Evolutionary conservation across 2,329 filamentous ascomycete species (phyloP).

Genomic region (Pseudogymnoascus sp.): DNA sequence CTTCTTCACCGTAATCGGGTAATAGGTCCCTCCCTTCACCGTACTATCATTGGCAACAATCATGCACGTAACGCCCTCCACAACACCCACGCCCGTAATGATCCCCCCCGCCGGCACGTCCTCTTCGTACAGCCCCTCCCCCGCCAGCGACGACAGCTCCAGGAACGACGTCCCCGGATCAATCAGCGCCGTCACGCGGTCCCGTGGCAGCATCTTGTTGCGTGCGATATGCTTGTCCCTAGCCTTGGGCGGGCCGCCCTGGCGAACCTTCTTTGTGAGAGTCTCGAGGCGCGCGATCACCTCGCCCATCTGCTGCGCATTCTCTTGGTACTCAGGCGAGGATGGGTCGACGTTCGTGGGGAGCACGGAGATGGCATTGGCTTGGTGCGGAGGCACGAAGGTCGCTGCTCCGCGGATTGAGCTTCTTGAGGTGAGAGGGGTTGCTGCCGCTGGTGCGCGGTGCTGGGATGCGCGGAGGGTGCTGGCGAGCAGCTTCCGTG

Average conservation of each 20-base stretch:
- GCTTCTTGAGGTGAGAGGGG: conserved; percentile 11
- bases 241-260: conserved; percentile 74
- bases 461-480: conserved; percentile 30
- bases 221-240: conserved; percentile 78
- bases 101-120: conserved; percentile 86
- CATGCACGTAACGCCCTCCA: conserved; percentile 86
- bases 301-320: conserved; percentile 68
- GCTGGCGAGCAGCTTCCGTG: conserved; percentile 40
- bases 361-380: conserved; percentile 72
- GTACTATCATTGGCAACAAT: conserved; percentile 95
- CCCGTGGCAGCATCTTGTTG: conserved; percentile 90
- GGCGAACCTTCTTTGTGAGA: conserved; percentile 63
- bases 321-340: conserved; percentile 74
- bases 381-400: conserved; percentile 75
- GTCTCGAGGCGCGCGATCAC: conserved; percentile 60
- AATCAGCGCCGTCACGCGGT: conserved; percentile 78
- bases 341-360: conserved; percentile 68
- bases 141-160: conserved; percentile 88
- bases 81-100: conserved; percentile 82
- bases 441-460: conserved; percentile 21
- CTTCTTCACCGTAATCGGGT: conserved; percentile 95
- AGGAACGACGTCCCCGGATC: conserved; percentile 87
- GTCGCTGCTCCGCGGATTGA: conserved; percentile 48
- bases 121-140: conserved; percentile 79
- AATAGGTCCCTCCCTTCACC: conserved; percentile 95